Conservation (phyloP, 2,329 filamentous ascomycete genomes). For the Meredithiella fracta region DNA sequence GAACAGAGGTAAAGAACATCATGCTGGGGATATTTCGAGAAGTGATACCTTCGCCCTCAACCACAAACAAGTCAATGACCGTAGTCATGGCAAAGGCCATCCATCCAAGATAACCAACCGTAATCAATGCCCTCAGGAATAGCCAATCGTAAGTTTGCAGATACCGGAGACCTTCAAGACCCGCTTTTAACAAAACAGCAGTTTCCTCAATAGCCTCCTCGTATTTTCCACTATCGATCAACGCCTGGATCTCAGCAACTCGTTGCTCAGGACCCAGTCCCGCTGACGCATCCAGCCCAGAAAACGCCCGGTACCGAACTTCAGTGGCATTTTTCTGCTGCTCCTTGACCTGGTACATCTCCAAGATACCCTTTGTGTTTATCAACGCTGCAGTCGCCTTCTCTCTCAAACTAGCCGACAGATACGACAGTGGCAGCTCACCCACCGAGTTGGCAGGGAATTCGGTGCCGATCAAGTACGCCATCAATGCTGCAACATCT, state of each 20-base stretch:
- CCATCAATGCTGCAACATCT: conserved; percentile 89
- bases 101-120: conserved; percentile 85
- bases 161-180: conserved; percentile 72
- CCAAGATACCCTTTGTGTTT: conserved; percentile 74
- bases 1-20: conserved; percentile 55
- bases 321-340: conserved; percentile 60
- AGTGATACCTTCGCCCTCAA: conserved; percentile 51
- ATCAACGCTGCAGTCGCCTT: conserved; percentile 74
- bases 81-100: conserved; percentile 82
- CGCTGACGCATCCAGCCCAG: conserved; percentile 46
- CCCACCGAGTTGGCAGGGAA: conserved; percentile 96
- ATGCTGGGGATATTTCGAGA: conserved; percentile 43
- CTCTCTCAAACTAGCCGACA: conserved; percentile 52
- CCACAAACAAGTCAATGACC: conserved; percentile 73
- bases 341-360: conserved; percentile 95
- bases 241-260: conserved; percentile 45
- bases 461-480: conserved; percentile 71
- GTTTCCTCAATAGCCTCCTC: conserved; percentile 69
- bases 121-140: conserved; percentile 78
- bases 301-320: conserved; percentile 62
- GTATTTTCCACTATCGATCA: conserved; percentile 50
- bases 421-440: conserved; percentile 69
- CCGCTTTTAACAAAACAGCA: conserved; percentile 57
- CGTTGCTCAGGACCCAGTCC: conserved; percentile 46
- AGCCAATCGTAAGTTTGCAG: conserved; percentile 98